Base-by-base conservation (phyloP, 345 rosid genomes). In the Erysimum cheiranthoides region DNA sequence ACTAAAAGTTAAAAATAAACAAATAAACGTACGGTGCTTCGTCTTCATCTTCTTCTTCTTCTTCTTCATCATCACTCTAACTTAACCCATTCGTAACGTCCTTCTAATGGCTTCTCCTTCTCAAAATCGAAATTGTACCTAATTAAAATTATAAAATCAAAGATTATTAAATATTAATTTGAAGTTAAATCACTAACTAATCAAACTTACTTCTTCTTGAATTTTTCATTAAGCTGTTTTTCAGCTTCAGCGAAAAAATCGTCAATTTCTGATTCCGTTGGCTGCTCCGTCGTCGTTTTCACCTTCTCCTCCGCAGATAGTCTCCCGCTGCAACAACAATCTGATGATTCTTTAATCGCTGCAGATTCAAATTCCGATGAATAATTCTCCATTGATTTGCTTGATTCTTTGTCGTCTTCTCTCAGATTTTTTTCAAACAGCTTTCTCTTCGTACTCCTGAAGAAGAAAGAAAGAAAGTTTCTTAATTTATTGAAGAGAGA, bases 101-200 rank as follows among this genome's bases (percentile, higher is more conserved):
- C 95, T 71, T 89, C 83, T 83, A 85, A 42, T n/a, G 95, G 89
- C 77, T 82, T 80, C 71, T 87, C 95, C 82, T 84, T 80, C 67
- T 57, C 84, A 8, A 86, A 75, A 73, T 89, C 92, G 67, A 78
- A 89, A 67, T 89, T 90, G 52, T 88, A 90, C 93, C 95, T 89
- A 76, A 64, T 30, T n/a, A n/a, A 12, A 34, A 34, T 21, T 21
- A n/a, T n/a, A n/a, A n/a, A 21, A 21, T 21, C 25, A 21, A 21
- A 21, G 25, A 21, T 21, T 1, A 21, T 21, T 21, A 21, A 21
- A 21, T 21, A 21, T 21, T 0, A 21, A 21, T 21, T 21, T 21
- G 1, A 21, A 21, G 25, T 21, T 21, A 21, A 21, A 0, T 21
- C 25, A 21, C 25, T 1, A 21, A 21, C 25, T 1, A 21, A 21